These are phyloP conservation scores for Acanthochlamys bracteata DNA, from an alignment of 106 monocot species.

Conservation along the genomic window DNA sequence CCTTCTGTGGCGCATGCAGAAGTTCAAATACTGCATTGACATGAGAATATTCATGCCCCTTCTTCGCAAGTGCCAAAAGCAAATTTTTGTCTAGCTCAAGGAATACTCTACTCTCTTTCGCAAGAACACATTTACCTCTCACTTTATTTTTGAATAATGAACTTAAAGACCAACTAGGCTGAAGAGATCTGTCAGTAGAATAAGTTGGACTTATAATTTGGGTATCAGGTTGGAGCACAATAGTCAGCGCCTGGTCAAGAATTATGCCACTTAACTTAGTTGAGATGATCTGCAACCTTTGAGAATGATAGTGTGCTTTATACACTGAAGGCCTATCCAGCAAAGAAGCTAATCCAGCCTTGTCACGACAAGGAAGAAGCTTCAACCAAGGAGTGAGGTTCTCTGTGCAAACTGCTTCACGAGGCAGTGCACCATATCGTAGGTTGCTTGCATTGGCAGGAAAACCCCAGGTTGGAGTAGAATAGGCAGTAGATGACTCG, in stretches of 20 bases:
- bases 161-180: conserved; percentile 79
- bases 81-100: conserved; percentile 66
- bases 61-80: conserved; percentile 35
- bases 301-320: conserved; percentile 81
- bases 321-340: conserved; percentile 91
- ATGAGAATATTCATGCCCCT: conserved; percentile 26
- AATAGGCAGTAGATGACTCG: conserved; percentile 68
- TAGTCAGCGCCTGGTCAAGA: conserved; percentile 66
- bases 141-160: conserved; percentile 67
- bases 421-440: conserved; percentile 87
- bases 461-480: conserved; percentile 70
- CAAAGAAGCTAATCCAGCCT: conserved; percentile 77
- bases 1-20: conserved; percentile 34
- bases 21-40: conserved; percentile 44
- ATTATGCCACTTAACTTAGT: conserved; percentile 40
- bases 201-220: conserved; percentile 1
- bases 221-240: conserved; percentile 58
- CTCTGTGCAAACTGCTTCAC: conserved; percentile 97
- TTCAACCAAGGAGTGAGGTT: conserved; percentile 99
- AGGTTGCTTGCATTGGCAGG: conserved; percentile 40
- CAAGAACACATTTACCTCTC: conserved; percentile 49
- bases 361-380: conserved; percentile 92
- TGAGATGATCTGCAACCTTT: conserved; percentile 57
- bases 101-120: conserved; percentile 65
- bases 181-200: conserved; percentile 27